Evolutionary conservation across 768 basidiomycete species (phyloP), one percentile per base, ranked within the genome.

Genomic region (Pilatotrama ljubarskyi): DNA sequence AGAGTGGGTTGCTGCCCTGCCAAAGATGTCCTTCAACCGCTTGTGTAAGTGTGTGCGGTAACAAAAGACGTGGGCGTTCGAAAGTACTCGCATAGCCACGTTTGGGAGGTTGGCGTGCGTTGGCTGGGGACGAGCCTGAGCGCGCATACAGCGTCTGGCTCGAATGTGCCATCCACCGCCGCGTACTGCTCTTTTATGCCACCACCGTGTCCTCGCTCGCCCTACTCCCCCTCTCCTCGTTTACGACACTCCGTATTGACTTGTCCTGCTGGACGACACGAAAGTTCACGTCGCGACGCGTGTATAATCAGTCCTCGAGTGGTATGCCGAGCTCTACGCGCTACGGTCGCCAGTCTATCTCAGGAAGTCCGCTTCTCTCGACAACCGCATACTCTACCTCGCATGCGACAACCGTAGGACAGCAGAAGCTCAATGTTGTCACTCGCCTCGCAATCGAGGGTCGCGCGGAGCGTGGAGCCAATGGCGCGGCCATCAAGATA

Each of bases 401-500:
- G 20, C 54, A 61, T 46, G 62, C 64, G 5, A 68, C 66, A 8
- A 65, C 70, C 2, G 25, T 59, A 15, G 65, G 64, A 1, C 70
- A 64, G 46, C 77, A 78, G 50, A 85, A 82, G 68, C 67, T 85
- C 51, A 90, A 89, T 68, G 75, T 91, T 15, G 88, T 91, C 3
- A 85, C 88, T 47, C 86, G 87, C 51, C 80, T 91, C 32, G 85
- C 84, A 22, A 83, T 92, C 49, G 87, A 90, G 68, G 90, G 90
- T 29, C 86, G 84, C 72, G 84, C 85, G 20, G 87, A 83, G 72
- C 80, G 82, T 55, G 83, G 80, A 1, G 76, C 82, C 44, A 87
- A 90, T 67, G 86, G 84, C 38, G 88, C 83, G 36, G 75, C 82
- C 17, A 82, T 92, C 51, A 85, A 80, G 64, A 85, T 91, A 80